A percentile compares a stretch with the other conserved stretches of the same genome.
Evolutionary conservation across 176 grass and related monocot genomes (phyloP).

Genomic region (Juncus inflexus): DNA sequence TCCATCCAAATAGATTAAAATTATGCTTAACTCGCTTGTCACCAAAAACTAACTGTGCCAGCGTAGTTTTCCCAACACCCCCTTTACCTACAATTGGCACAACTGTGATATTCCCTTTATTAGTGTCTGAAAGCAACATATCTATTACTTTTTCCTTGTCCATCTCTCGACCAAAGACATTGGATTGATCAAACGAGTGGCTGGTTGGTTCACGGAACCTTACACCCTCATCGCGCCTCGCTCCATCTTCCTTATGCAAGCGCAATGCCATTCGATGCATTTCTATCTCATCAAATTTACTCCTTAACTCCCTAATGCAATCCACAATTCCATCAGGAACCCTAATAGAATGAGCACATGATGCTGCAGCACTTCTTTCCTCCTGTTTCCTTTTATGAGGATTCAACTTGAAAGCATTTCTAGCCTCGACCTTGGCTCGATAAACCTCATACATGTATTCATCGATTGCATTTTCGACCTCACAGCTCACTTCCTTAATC

Average conservation of each 20-base stretch:
- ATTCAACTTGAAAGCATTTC: background rate
- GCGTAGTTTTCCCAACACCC: conserved; percentile 35
- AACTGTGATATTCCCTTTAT: conserved; percentile 5
- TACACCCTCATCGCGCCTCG: background rate
- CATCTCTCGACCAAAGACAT: background rate
- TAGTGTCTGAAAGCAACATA: background rate
- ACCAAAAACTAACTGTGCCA: conserved; percentile 27
- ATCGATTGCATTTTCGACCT: conserved; percentile 11
- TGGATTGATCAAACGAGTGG: background rate
- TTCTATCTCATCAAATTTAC: conserved; percentile 22
- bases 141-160: conserved; percentile 25
- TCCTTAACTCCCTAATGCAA: conserved; percentile 1
- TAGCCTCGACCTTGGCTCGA: background rate
- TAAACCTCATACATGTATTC: conserved; percentile 18
- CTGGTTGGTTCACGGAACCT: background rate
- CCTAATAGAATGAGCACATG: background rate
- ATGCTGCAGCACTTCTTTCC: background rate
- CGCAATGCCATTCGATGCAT: background rate
- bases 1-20: conserved; percentile 28
- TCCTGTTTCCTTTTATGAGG: background rate
- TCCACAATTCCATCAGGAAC: conserved; percentile 1
- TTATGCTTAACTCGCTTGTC: conserved; percentile 13
- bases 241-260: conserved; percentile 8
- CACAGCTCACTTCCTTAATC: conserved; percentile 8
- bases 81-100: conserved; percentile 29